Evolutionary conservation across 164 flowering plant genomes (phyloP).

Genomic region (Liriodendron chinense): DNA sequence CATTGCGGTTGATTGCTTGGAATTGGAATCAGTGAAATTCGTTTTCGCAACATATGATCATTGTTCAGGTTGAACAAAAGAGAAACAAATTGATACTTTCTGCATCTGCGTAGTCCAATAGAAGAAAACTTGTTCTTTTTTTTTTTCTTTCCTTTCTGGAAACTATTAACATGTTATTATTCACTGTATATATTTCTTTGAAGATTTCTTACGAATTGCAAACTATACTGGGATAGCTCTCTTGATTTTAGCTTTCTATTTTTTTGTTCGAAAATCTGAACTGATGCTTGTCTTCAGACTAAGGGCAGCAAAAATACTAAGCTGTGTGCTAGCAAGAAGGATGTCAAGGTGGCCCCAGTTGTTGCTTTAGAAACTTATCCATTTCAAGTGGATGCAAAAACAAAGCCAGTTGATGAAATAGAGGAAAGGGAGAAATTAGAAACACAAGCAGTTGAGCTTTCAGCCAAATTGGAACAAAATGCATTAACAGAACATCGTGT

Average conservation of each 20-base stretch:
- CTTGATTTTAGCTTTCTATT: not conserved
- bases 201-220: not conserved
- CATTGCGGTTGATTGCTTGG: not conserved
- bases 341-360: conserved; percentile 35
- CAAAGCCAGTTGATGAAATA: conserved; percentile 17
- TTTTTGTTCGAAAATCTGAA: conserved; percentile 3
- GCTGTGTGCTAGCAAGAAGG: conserved; percentile 27
- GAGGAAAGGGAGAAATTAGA: conserved; percentile 14
- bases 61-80: too few relatives aligned
- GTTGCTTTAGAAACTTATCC: conserved; percentile 19
- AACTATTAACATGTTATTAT: too few relatives aligned
- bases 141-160: too few relatives aligned
- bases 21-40: too few relatives aligned
- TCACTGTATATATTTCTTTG: not conserved
- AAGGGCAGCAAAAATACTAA: conserved; percentile 38
- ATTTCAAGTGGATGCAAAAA: conserved; percentile 21
- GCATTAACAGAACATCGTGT: conserved; percentile 4
- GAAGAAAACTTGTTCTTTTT: too few relatives aligned
- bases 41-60: too few relatives aligned
- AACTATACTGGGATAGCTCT: not conserved
- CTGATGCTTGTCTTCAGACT: conserved; percentile 32
- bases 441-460: conserved; percentile 6
- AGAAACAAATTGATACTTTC: too few relatives aligned
- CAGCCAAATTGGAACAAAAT: conserved; percentile 14
- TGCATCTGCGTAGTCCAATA: too few relatives aligned